Conservation (phyloP, 768 basidiomycete species). For the Hydnomerulius pinastri region DNA sequence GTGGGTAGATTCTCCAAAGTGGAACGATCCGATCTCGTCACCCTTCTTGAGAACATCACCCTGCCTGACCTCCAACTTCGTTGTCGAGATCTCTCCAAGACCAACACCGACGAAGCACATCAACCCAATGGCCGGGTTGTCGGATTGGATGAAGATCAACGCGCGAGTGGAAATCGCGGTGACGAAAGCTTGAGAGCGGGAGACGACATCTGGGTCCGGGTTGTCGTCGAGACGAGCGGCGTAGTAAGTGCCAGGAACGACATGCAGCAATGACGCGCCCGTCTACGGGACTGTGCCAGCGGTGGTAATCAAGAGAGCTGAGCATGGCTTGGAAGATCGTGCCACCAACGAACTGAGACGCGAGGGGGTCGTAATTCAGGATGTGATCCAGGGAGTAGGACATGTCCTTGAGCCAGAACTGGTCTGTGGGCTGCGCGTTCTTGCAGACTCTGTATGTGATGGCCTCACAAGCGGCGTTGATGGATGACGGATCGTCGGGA, state of each 20-base stretch:
- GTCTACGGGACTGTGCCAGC: constrained; percentile 62
- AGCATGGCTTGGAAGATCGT: constrained; percentile 62
- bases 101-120: constrained; percentile 63
- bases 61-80: constrained; percentile 47
- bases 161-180: constrained; percentile 53
- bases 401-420: constrained; percentile 64
- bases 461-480: constrained; percentile 58
- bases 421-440: constrained; percentile 42
- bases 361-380: constrained; percentile 44
- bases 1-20: constrained; percentile 61
- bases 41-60: constrained; percentile 51
- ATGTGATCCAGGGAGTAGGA: constrained; percentile 62
- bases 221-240: constrained; percentile 34
- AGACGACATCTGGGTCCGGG: constrained; percentile 27
- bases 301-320: constrained; percentile 55
- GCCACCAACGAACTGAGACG: constrained; percentile 48
- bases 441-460: constrained; percentile 42
- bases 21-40: constrained; percentile 62
- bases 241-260: constrained; percentile 55
- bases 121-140: constrained; percentile 54
- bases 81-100: constrained; percentile 66
- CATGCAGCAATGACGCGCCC: constrained; percentile 43
- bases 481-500: constrained; percentile 31
- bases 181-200: constrained; percentile 38
- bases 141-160: constrained; percentile 59